phyloP scores from a whole-genome alignment of 768 basidiomycete species.

The Boletus fagicola region DNA sequence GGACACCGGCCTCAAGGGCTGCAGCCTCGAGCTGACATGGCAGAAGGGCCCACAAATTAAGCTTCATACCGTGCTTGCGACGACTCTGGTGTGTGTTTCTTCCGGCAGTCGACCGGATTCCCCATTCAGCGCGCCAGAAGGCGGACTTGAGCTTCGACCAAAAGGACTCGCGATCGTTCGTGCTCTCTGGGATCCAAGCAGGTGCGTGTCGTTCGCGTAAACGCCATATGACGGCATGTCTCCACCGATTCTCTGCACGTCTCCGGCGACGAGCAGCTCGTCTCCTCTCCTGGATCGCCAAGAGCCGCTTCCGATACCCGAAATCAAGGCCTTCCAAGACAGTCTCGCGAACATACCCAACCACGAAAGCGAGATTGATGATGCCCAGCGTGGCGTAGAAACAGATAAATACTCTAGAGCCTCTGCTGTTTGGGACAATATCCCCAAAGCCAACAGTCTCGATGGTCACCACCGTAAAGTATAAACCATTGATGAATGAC shows the following conservation, averaged over 20 bases:
- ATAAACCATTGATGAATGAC: constrained; percentile 70
- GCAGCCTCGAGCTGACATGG: constrained; percentile 55
- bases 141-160: constrained; percentile 11
- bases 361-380: constrained; percentile 60
- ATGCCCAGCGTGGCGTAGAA: constrained; percentile 61
- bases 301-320: constrained; percentile 56
- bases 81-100: constrained; percentile 6
- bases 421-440: constrained; percentile 51
- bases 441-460: constrained; percentile 81
- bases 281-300: constrained; percentile 45
- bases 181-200: constrained; percentile 50
- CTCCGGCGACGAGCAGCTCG: constrained; percentile 41
- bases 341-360: constrained; percentile 64
- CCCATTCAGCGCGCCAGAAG: constrained; percentile 14
- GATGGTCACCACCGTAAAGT: constrained; percentile 72
- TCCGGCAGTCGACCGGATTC: neutral
- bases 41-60: constrained; percentile 63
- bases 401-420: constrained; percentile 58
- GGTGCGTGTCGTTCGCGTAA: constrained; percentile 49
- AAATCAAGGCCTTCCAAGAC: constrained; percentile 71
- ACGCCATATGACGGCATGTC: constrained; percentile 60
- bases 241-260: constrained; percentile 54
- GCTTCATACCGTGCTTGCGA: constrained; percentile 47
- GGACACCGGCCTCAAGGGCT: constrained; percentile 67
- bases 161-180: neutral